phyloP scores from a whole-genome alignment of 1,284 basidiomycete species.

The Ganoderma lucidum region DNA sequence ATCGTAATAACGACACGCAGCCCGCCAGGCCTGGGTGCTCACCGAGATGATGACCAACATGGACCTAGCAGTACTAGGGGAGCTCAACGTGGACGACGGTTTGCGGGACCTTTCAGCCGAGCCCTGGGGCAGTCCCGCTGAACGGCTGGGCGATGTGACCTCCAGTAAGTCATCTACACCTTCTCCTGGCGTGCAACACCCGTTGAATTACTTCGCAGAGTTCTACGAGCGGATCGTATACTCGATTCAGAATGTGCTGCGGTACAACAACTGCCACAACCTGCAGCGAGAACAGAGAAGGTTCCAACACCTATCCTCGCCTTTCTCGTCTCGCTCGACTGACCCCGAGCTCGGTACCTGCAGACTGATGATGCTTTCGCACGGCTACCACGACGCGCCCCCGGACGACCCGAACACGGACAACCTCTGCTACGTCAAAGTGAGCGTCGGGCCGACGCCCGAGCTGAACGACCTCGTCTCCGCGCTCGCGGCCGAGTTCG shows the following conservation, averaged over 20 bases:
- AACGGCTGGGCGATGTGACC: constrained; percentile 50
- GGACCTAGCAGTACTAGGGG: constrained; percentile 55
- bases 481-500: constrained; percentile 60
- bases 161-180: constrained; percentile 39
- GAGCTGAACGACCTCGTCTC: constrained; percentile 65
- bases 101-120: constrained; percentile 46
- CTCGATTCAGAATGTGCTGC: constrained; percentile 43
- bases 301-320: constrained; percentile 29
- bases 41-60: constrained; percentile 71
- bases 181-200: background rate
- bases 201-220: constrained; percentile 35
- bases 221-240: constrained; percentile 47
- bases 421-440: constrained; percentile 49
- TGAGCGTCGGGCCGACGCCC: constrained; percentile 46
- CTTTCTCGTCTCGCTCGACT: background rate
- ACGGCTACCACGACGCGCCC: constrained; percentile 46
- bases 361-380: constrained; percentile 53
- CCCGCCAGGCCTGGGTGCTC: constrained; percentile 57
- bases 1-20: constrained; percentile 22
- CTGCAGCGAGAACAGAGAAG: constrained; percentile 35
- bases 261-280: constrained; percentile 30
- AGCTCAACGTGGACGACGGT: constrained; percentile 50
- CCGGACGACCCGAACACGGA: constrained; percentile 41
- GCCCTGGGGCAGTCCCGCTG: constrained; percentile 43
- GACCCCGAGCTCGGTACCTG: constrained; percentile 3